Evolutionary conservation across 257 asterid genomes (phyloP).

Genomic region (Fraxinus pennsylvanica): DNA sequence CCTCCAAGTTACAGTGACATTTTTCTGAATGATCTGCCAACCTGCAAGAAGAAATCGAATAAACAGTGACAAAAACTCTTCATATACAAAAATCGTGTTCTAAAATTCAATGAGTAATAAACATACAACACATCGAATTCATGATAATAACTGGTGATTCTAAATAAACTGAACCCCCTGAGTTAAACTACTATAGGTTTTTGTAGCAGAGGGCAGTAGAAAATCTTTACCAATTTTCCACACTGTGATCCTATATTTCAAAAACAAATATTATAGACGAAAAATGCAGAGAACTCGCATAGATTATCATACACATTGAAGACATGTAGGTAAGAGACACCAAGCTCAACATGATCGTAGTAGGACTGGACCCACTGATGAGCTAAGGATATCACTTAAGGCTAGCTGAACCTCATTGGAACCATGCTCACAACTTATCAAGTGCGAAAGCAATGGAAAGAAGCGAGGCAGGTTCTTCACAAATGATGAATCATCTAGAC

Average conservation of each 20-base stretch:
- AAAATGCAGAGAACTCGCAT: slow-evolving; percentile 21
- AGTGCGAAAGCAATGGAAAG: slow-evolving; percentile 77
- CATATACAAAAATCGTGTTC: slow-evolving; percentile 30
- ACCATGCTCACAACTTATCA: slow-evolving; percentile 95
- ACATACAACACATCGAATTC: slow-evolving; percentile 10
- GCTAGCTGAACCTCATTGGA: slow-evolving; percentile 89
- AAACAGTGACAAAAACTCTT: slow-evolving; percentile 17
- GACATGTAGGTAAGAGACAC: slow-evolving; percentile 21
- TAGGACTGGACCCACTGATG: slow-evolving; percentile 86
- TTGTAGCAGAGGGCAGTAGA: slow-evolving; percentile 33
- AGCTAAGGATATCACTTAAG: slow-evolving; percentile 77
- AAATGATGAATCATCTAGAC: slow-evolving; percentile 72
- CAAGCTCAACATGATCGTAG: slow-evolving; percentile 67
- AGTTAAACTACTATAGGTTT: slow-evolving; percentile 33
- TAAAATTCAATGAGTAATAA: slow-evolving; percentile 23
- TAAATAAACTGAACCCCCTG: slow-evolving; percentile 37
- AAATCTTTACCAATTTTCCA: slow-evolving; percentile 38
- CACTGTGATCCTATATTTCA: slow-evolving; percentile 44
- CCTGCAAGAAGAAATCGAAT: slow-evolving; percentile 20
- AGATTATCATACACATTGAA: slow-evolving; percentile 50
- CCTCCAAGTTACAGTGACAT: not conserved
- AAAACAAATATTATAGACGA: slow-evolving; percentile 34
- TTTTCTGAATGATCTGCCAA: not conserved
- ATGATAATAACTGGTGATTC: slow-evolving; percentile 36
- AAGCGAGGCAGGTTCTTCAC: slow-evolving; percentile 70